A percentile compares a stretch with the other conserved stretches of the same genome.
These are phyloP conservation scores for Takakia lepidozioides DNA, from an alignment of 225 moss, liverwort and hornwort genomes.

Conservation along the genomic window DNA sequence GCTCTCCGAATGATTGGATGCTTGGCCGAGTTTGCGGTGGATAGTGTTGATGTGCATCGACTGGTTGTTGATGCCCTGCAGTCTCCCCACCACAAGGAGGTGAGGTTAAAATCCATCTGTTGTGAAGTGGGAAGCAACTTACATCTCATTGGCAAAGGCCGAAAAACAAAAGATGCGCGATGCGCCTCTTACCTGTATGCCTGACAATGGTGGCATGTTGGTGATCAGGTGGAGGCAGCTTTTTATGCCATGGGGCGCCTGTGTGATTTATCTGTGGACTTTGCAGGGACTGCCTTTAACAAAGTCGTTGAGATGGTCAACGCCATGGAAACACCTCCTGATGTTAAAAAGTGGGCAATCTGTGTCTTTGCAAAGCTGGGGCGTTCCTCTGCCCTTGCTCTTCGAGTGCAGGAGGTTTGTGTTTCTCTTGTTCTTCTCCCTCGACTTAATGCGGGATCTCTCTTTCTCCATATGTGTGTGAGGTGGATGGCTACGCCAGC, in stretches of 20 bases:
- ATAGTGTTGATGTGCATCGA: slow-evolving; percentile 86
- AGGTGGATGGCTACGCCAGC: no score
- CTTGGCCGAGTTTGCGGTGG: slow-evolving; percentile 80
- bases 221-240: slow-evolving; percentile 71
- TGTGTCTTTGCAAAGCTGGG: slow-evolving; percentile 76
- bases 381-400: slow-evolving; percentile 52
- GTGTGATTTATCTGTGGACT: slow-evolving; percentile 70
- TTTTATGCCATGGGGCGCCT: slow-evolving; percentile 80
- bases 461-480: no score
- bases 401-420: slow-evolving; percentile 68
- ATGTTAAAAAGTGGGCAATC: slow-evolving; percentile 59
- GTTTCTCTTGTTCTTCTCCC: background rate
- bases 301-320: slow-evolving; percentile 67
- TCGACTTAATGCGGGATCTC: no score
- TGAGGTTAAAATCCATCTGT: slow-evolving; percentile 22
- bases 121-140: no score
- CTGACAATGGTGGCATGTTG: slow-evolving; percentile 3
- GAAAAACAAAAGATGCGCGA: no score
- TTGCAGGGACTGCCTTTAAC: slow-evolving; percentile 52
- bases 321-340: slow-evolving; percentile 71
- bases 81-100: slow-evolving; percentile 93
- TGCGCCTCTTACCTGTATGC: no score
- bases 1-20: slow-evolving; percentile 90
- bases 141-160: no score
- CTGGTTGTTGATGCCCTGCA: slow-evolving; percentile 84